Evolutionary conservation across 345 rosid genomes (phyloP), one percentile per base, ranked within the genome.

Genomic region (Geranium brycei): DNA sequence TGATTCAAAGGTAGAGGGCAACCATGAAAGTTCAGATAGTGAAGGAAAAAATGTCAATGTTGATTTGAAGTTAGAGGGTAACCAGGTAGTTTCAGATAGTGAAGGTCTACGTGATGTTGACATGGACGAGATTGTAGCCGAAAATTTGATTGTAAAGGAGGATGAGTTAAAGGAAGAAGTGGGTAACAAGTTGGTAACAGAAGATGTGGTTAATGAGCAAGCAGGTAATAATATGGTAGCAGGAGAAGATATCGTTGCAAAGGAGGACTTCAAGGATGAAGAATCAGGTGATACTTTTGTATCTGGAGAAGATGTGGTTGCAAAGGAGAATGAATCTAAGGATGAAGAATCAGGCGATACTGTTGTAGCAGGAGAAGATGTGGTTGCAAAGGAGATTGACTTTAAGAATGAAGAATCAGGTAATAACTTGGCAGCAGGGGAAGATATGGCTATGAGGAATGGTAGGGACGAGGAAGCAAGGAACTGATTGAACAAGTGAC

Each of bases 51-150:
- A 35, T 28, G 30, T 38, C 41, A 15, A 47, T 4, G 17, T 17
- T 56, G 66, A 30, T 51, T 51, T 8, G 35, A 58, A 51, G 58
- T 12, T 18, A 17, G 67, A 69, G 64, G 38, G 16, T 56, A 58
- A 38, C 41, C 17, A 28, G 32, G 78, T 62, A 61, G 60, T 61
- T 63, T 51, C 59, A n/a, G 59, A n/a, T 2, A 57, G 16, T 16
- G 19, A 57, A 57, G 6, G 59, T 57, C 19, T n/a, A 57, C 18
- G 10, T 3, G 59, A 57, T 57, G 59, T n/a, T 4, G 16, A 17
- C n/a, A 57, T 57, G 59, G 59, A 57, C 16, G 59, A 17, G 59
- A 4, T 57, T 19, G 40, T 47, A 47, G 53, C 13, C 13, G 15
- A 13, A 47, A 47, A 47, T 47, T 8, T 47, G 53, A 15, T 47